These are phyloP conservation scores for Boletus sensibilis DNA, from an alignment of 768 basidiomycete species.

Conservation along the genomic window DNA sequence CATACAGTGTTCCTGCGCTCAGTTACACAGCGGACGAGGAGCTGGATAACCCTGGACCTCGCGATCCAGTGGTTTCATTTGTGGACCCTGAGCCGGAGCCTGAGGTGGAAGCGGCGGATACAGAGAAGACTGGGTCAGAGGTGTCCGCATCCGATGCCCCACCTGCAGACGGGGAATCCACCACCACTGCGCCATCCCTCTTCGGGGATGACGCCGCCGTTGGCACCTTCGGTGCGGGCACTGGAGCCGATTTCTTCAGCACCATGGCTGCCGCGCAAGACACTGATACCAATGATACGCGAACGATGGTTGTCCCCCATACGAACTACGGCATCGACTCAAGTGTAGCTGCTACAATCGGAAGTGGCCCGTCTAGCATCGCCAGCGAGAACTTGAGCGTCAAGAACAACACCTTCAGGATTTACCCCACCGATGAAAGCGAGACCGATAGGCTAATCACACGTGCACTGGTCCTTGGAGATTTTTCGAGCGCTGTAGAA, in stretches of 20 bases:
- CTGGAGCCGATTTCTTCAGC: conserved; percentile 85
- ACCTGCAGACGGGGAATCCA: conserved; percentile 70
- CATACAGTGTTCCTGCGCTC: conserved; percentile 29
- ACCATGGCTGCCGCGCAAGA: conserved; percentile 60
- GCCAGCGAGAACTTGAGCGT: conserved; percentile 45
- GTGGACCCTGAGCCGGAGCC: conserved; percentile 56
- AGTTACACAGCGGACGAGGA: conserved; percentile 39
- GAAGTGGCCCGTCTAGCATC: conserved; percentile 85
- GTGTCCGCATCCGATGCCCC: conserved; percentile 67
- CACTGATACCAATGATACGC: conserved; percentile 34
- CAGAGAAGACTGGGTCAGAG: conserved; percentile 57
- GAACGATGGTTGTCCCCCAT: conserved; percentile 67
- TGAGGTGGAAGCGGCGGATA: conserved; percentile 27
- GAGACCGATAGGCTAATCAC: conserved; percentile 88
- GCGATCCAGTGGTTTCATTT: conserved; percentile 82
- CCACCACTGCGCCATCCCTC: conserved; percentile 82
- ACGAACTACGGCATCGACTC: conserved; percentile 80
- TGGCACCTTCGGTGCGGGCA: conserved; percentile 54
- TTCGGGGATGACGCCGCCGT: conserved; percentile 75
- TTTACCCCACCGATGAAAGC: conserved; percentile 84
- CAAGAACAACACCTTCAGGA: conserved; percentile 84
- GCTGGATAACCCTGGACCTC: conserved; percentile 45
- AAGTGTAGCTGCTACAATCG: conserved; percentile 91
- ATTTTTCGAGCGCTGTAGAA: conserved; percentile 89
- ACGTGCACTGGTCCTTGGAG: conserved; percentile 92